phyloP scores from a whole-genome alignment of 1,284 basidiomycete species.

The Cryptococcus amylolentus region DNA sequence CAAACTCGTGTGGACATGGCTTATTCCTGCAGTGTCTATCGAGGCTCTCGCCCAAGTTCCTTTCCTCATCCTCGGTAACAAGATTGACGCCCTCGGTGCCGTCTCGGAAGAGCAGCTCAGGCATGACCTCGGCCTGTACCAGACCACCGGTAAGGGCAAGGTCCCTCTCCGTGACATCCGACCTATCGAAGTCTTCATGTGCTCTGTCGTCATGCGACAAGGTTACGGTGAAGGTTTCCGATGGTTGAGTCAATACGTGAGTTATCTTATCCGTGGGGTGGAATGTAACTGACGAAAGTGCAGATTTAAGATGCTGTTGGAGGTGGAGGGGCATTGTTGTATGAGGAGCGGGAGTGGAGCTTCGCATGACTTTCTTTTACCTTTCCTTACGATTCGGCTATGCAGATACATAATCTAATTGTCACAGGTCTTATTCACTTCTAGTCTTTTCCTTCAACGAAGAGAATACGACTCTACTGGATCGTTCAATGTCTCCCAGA shows the following conservation, averaged over 20 bases:
- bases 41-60: conserved; percentile 94
- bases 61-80: conserved; percentile 98
- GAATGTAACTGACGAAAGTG: background rate
- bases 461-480: background rate
- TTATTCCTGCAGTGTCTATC: conserved; percentile 56
- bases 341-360: background rate
- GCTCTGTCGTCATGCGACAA: conserved; percentile 98
- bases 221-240: conserved; percentile 99
- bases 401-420: conserved; percentile 1
- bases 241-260: conserved; percentile 95
- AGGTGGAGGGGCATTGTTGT: background rate
- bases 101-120: conserved; percentile 97
- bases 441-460: background rate
- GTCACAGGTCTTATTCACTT: background rate
- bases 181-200: conserved; percentile 99
- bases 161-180: conserved; percentile 94
- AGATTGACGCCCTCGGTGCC: conserved; percentile 97
- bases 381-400: background rate
- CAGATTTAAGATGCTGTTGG: conserved; percentile 2
- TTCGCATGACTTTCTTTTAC: background rate
- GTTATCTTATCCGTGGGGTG: conserved; percentile 24
- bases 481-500: background rate
- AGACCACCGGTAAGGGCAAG: conserved; percentile 99
- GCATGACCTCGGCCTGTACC: conserved; percentile 91
- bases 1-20: background rate